Evolutionary conservation across 2,329 filamentous ascomycete species (phyloP), one percentile per base, ranked within the genome.

Genomic region (Fusarium falciforme): DNA sequence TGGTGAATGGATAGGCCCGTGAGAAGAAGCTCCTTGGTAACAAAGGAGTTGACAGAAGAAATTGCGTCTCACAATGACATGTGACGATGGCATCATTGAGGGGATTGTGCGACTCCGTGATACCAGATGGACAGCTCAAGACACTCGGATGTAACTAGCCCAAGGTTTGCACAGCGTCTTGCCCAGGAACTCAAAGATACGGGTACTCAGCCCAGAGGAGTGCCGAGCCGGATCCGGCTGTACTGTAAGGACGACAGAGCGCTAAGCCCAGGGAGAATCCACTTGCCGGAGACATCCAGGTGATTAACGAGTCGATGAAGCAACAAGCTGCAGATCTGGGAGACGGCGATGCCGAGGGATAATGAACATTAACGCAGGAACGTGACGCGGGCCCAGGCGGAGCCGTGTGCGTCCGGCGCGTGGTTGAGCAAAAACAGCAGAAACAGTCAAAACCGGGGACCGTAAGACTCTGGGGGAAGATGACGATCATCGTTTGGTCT

Each of bases 321-420:
- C 60, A 67, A 38, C 55, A 75, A 62, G 54, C 25, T 70, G 65
- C 47, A 70, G 62, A 74, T 75, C 71, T 70, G 52, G 61, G 42
- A 63, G 57, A 57, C 69, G 72, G 72, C 57, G 72, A 67, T 67
- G 72, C 72, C 72, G 72, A 74, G 72, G 35, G 68, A 67, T 75
- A n/a, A 52, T 63, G 52, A 68, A 47, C 38, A 68, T 60, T 49
- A 44, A 55, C 27, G 31, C 31, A 31, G 49, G 33, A 52, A 36
- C 29, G 25, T 54, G 61, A 57, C 47, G 36, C 59, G 42, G 52
- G 61, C 36, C 58, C 49, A 62, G 60, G 12, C 60, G 44, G 61
- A 58, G 12, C 65, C 57, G 35, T 36, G 58, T 25, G 31, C 25
- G 33, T 31, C 33, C 42, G 22, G 25, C 27, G 58, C 27, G 58